These are phyloP conservation scores for Nemania sp. DNA, from an alignment of 2,329 filamentous ascomycete genomes.

Conservation along the genomic window DNA sequence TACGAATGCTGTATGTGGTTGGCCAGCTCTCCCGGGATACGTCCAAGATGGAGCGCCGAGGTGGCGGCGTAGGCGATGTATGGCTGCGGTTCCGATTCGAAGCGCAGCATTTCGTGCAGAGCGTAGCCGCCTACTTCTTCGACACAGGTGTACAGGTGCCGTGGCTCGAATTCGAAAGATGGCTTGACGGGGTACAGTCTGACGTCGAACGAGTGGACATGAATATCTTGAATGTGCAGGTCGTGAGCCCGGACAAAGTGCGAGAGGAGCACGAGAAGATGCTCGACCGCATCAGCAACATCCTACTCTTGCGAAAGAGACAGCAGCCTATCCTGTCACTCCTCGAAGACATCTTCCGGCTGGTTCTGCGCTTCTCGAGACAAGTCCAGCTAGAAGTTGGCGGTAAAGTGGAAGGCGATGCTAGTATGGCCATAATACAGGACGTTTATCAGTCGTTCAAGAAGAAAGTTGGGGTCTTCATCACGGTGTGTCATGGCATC, in stretches of 20 bases:
- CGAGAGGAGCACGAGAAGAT: constrained; percentile 71
- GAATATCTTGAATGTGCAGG: constrained; percentile 30
- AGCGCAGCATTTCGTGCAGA: constrained; percentile 76
- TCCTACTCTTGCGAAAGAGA: constrained; percentile 72
- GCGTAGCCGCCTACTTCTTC: constrained; percentile 76
- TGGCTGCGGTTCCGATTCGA: constrained; percentile 70
- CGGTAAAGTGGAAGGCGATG: constrained; percentile 39
- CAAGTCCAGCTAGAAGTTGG: constrained; percentile 46
- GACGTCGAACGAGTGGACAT: constrained; percentile 52
- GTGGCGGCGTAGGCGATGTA: constrained; percentile 44
- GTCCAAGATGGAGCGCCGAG: constrained; percentile 44
- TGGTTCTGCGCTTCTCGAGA: constrained; percentile 73
- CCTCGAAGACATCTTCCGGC: constrained; percentile 74
- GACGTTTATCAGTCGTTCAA: constrained; percentile 67
- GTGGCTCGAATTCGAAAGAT: constrained; percentile 72
- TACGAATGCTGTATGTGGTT: constrained; percentile 78
- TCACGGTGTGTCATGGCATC: constrained; percentile 70
- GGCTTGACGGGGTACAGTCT: constrained; percentile 65
- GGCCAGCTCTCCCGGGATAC: constrained; percentile 66
- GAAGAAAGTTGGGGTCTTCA: constrained; percentile 74
- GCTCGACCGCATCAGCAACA: constrained; percentile 75
- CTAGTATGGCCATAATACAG: constrained; percentile 34
- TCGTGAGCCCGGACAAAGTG: constrained; percentile 65
- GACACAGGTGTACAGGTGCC: constrained; percentile 73
- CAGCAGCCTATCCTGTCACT: constrained; percentile 74